These are phyloP conservation scores for Pseudozyma tsukubaensis DNA, from an alignment of 1,284 basidiomycete genomes.

Conservation along the genomic window DNA sequence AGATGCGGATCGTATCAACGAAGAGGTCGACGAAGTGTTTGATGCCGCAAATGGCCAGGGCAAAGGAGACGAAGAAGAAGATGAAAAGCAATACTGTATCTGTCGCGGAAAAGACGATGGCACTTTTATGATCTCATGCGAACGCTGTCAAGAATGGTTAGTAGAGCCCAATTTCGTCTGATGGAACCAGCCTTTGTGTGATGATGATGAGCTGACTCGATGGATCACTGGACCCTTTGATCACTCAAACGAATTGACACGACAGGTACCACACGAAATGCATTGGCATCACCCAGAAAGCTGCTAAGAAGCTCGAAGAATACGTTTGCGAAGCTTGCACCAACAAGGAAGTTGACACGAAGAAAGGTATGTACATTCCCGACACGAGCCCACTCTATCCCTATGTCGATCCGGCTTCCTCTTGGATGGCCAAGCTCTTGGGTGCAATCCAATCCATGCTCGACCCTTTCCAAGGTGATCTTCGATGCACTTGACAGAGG, in stretches of 20 bases:
- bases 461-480: too few species aligned
- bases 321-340: conserved; percentile 59
- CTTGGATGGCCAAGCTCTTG: too few species aligned
- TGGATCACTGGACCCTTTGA: background rate
- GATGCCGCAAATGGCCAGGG: conserved; percentile 25
- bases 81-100: conserved; percentile 59
- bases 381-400: background rate
- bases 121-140: conserved; percentile 65
- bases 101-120: conserved; percentile 64
- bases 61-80: conserved; percentile 23
- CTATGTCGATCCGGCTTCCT: background rate
- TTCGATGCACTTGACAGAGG: too few species aligned
- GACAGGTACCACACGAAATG: conserved; percentile 64
- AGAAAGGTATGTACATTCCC: conserved; percentile 47
- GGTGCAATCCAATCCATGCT: too few species aligned
- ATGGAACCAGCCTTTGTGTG: background rate
- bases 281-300: conserved; percentile 59
- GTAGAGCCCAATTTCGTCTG: conserved; percentile 12
- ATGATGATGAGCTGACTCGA: conserved; percentile 16
- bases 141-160: conserved; percentile 64
- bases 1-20: conserved; percentile 17
- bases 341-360: conserved; percentile 5
- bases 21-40: conserved; percentile 28
- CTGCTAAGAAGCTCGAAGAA: conserved; percentile 57
- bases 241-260: background rate